Base-by-base conservation (phyloP, 139 green algal genomes). In the Chara braunii region DNA sequence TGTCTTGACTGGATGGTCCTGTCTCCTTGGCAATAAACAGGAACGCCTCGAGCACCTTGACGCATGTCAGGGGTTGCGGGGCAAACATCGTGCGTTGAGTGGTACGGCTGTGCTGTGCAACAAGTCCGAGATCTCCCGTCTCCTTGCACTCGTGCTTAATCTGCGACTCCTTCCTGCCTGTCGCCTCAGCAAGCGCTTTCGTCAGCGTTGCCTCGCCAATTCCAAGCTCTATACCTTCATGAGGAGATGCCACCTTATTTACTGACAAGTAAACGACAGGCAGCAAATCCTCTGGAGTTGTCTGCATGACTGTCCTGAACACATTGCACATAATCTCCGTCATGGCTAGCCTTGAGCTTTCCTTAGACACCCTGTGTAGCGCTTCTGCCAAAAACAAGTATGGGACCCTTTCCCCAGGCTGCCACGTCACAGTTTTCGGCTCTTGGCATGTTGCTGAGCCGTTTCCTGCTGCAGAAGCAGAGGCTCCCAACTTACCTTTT, bases 151-250 rank as follows among this genome's bases (percentile, higher is more conserved):
- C 74, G 12, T 78, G 53, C 78, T 94, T 95, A 32, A 99, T 83
- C n/a, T 36, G 26, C 3, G 60, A 60, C 61, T 94, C 92, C 44
- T 87, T 93, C 43, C 80, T 76, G 9, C 91, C 88, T 12, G 90
- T 96, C 18, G 82, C 82, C 37, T 90, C 64, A 9, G 83, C 83
- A 40, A 97, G 67, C 6, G 86, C 84, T 76, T 94, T 94, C 51
- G 96, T 86, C 3, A 99, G 80, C 5, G 84, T 94, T 24, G 85
- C 72, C 22, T 99, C 93, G 0, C 93, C 93, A 5, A 98, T 85
- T 33, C 91, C 91, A 43, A 99, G 85, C 84, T 99, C 93, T 18
- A 95, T 59, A 9, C 90, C 93, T 35, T 83, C 78, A 74, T 98
- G 89, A 1, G 88, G 72, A 0, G 93, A 88, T 12, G 85, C 89